These are phyloP conservation scores for Royoungia palumana DNA, from an alignment of 768 basidiomycete species.

Conservation along the genomic window DNA sequence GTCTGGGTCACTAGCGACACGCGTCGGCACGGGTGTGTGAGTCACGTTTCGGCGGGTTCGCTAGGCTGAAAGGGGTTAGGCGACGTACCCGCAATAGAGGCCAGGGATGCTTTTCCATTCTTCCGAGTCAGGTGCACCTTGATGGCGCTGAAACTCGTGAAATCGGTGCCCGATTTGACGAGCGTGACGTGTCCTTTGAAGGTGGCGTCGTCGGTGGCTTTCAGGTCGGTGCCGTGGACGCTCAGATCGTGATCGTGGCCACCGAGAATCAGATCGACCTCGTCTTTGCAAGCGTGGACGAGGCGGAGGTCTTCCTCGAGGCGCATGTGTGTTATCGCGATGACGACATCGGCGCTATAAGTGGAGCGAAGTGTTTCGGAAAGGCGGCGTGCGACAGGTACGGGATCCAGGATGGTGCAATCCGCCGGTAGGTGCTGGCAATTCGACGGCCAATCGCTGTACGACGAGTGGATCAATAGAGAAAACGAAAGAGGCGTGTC, in stretches of 20 bases:
- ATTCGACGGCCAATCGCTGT: slow-evolving; percentile 5
- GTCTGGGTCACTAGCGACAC: slow-evolving; percentile 1
- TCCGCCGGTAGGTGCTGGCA: slow-evolving; percentile 9
- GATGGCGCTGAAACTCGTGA: slow-evolving; percentile 6
- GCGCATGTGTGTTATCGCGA: slow-evolving; percentile 12
- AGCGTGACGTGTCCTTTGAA: slow-evolving; percentile 6
- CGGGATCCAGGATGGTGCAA: slow-evolving; percentile 3
- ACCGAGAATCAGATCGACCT: slow-evolving; percentile 8
- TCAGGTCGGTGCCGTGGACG: slow-evolving; percentile 5
- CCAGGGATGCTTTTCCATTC: background rate
- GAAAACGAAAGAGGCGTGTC: background rate
- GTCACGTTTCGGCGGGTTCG: too few relatives aligned
- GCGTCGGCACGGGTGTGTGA: background rate
- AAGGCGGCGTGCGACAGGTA: slow-evolving; percentile 7
- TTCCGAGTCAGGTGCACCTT: background rate
- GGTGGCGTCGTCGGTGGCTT: background rate
- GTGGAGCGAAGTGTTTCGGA: slow-evolving; percentile 1
- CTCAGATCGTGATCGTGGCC: slow-evolving; percentile 11
- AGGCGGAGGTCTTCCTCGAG: slow-evolving; percentile 8
- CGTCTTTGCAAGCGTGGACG: background rate
- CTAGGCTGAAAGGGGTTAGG: background rate
- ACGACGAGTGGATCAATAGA: background rate
- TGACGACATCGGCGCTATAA: slow-evolving; percentile 1
- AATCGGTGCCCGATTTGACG: slow-evolving; percentile 6
- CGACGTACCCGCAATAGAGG: background rate